Conservation (phyloP, 164 flowering plant genomes). For the Aristolochia fimbriata region DNA sequence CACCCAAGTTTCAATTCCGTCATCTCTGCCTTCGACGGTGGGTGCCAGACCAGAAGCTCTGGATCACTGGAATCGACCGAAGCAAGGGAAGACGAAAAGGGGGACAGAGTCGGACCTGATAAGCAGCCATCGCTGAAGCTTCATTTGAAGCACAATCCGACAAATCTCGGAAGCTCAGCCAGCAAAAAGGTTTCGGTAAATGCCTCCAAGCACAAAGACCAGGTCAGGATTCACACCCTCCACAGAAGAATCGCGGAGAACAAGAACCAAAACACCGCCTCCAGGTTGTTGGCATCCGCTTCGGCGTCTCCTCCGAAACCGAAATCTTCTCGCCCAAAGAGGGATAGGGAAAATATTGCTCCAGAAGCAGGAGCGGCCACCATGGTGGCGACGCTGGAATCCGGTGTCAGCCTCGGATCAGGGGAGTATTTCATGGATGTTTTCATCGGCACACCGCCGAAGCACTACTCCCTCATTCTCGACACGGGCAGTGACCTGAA, state of each 20-base stretch:
- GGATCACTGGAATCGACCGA: conserved; percentile 4
- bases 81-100: conserved; percentile 3
- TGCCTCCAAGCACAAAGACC: conserved; percentile 36
- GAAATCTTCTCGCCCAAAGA: conserved; percentile 10
- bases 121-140: conserved; percentile 31
- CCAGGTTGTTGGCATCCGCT: conserved; percentile 13
- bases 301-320: conserved; percentile 18
- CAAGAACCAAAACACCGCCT: conserved; percentile 40
- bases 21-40: conserved; percentile 20
- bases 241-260: conserved; percentile 41
- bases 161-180: conserved; percentile 2
- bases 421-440: conserved; percentile 99
- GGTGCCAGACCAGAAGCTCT: conserved; percentile 18
- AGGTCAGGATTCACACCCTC: conserved; percentile 49
- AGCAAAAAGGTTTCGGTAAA: conserved; percentile 24
- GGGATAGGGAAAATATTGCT: neutral
- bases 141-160: conserved; percentile 32
- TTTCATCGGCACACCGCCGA: conserved; percentile 88
- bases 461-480: conserved; percentile 70
- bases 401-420: conserved; percentile 84
- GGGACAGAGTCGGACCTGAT: neutral
- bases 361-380: neutral
- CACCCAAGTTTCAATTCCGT: conserved; percentile 45
- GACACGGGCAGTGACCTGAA: conserved; percentile 98
- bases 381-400: conserved; percentile 69